These are phyloP conservation scores for Sequoia sempervirens DNA, from an alignment of 75 land plant species.

Conservation along the genomic window DNA sequence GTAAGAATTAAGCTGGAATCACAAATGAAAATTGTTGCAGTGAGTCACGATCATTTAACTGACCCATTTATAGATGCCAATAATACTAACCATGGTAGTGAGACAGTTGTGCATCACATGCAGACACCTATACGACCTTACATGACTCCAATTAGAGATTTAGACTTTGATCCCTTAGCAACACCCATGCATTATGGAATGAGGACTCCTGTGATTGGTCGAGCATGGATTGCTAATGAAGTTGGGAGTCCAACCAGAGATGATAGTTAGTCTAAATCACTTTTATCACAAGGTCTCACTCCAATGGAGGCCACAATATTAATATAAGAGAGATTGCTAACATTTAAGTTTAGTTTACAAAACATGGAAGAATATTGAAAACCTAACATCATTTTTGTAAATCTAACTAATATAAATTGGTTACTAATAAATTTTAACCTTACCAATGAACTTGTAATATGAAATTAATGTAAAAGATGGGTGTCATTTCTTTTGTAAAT, in stretches of 20 bases:
- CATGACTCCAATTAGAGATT: conserved; percentile 89
- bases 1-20: conserved; percentile 90
- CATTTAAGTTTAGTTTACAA: no score
- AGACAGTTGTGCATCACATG: conserved; percentile 93
- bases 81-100: conserved; percentile 69
- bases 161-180: conserved; percentile 41
- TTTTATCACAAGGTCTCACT: no score
- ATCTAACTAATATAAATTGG: no score
- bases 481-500: no score
- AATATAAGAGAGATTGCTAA: no score
- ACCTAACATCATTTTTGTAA: no score
- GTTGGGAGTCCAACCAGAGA: conserved; percentile 45
- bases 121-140: conserved; percentile 85
- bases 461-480: no score
- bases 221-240: conserved; percentile 86
- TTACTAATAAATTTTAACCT: no score
- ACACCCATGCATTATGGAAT: conserved; percentile 95
- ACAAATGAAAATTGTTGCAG: conserved; percentile 83
- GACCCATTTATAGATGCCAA: conserved; percentile 39
- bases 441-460: no score
- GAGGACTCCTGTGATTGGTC: conserved; percentile 93
- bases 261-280: background rate
- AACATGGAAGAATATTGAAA: no score
- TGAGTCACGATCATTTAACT: conserved; percentile 38
- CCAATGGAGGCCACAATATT: no score